Base-by-base conservation (phyloP, 2,329 filamentous ascomycete species). In the Phialophora expanda region DNA sequence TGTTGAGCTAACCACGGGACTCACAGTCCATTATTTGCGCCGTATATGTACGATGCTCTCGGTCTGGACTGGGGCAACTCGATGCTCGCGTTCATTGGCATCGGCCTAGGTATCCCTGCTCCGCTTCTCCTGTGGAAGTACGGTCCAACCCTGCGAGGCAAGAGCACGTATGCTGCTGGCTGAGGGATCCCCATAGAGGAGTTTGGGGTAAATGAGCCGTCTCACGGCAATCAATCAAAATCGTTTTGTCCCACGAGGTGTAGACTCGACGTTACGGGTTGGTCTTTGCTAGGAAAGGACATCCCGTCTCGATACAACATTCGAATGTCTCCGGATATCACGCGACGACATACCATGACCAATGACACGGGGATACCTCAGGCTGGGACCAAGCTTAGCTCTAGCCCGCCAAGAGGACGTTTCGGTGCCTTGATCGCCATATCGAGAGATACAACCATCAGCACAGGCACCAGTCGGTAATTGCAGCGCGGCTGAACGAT, bases 81-180 rank as follows among this genome's bases (percentile, higher is more conserved):
- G 61, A 44, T 81, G 44, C 68, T 82, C 38, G 79, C 74, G 4
- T 80, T 71, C 60, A 62, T 81, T 32, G 75, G 75, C 0, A 73
- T 81, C 48, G 76, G 46, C 0, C 66, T 82, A 28, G 79, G 79
- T 0, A 65, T 84, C 24, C 81, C 82, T 1, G 82, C 82, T 24
- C 83, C 84, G 17, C 73, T 85, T 1, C 72, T 85, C 63, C 69
- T 86, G 61, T 85, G 83, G 83, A 80, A 74, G 56, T 85, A 76
- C 74, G 84, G 84, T 0, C 78, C 79, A 73, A 71, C 54, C 56
- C 66, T 86, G 73, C 76, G 84, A 69, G 77, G 70, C 65, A 79
- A 75, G 74, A 84, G 82, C 74, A 76, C 79, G 24, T 85, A 80
- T 74, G 83, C 83, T 46, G 81, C 82, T 56, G 80, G 80, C 9